Base-by-base conservation (phyloP, 129 eudicot genomes). In the Centella asiatica region DNA sequence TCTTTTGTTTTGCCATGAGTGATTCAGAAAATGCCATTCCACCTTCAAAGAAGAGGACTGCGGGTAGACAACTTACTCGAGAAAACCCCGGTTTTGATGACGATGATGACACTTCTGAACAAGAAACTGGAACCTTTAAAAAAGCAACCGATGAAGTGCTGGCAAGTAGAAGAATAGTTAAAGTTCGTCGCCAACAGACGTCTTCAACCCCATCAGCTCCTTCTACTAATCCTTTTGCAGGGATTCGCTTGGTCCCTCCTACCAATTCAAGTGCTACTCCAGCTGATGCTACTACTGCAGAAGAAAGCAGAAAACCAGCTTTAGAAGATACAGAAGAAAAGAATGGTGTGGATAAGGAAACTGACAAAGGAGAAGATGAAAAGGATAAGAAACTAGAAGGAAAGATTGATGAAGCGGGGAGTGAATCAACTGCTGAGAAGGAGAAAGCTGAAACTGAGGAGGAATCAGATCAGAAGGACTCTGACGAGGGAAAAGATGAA, bases 211-310 rank as follows among this genome's bases (percentile, higher is more conserved):
- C 89, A 5, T 31, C 86, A 17, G 70, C 86, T 20, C 67, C 93
- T 62, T 72, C 97, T 49, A 72, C 88, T 33, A 90, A 92, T 55
- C 95, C 98, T 28, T 92, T 92, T 71, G 96, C 96, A 32, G 80
- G 79, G 34, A 80, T 87, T 50, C 67, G 76, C 31, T 71, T 92
- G 74, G 76, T 81, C 44, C 78, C 95, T 57, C 74, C 90, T 45
- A 20, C 78, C 27, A 57, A 25, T 36, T 14, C 76, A 65, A 64
- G 66, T 62, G 65, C 54, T 24, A 37, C 70, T 47, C 34, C 66
- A 22, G 49, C 22, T 42, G 51, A 17, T 7, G 52, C 42, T 60
- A 60, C 37, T 39, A 23, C 66, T 40, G 45, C 63, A 34, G 46
- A 4, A 0, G 46, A 34, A 57, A 57, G n/a, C 40, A 26, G 22